Conservation (phyloP, 495 filamentous ascomycete species). For the Neurospora africana region DNA sequence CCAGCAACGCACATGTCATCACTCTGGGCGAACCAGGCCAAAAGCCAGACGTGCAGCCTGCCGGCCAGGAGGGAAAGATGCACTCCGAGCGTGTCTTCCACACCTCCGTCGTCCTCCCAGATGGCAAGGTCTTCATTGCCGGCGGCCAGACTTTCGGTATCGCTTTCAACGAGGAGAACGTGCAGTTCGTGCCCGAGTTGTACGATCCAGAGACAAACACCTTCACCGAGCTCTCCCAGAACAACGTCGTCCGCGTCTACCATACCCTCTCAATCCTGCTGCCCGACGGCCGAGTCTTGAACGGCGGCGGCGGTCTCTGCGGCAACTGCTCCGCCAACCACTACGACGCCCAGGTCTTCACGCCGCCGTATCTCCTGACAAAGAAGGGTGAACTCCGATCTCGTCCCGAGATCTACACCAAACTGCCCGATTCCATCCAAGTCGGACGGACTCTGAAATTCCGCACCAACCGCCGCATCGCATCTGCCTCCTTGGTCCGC, state of each 20-base stretch:
- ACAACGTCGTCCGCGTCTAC: constrained; percentile 42
- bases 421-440: neutral
- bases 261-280: constrained; percentile 46
- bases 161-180: constrained; percentile 41
- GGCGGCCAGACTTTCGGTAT: constrained; percentile 40
- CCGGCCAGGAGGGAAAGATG: neutral
- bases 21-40: neutral
- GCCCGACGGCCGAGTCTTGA: constrained; percentile 44
- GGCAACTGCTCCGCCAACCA: constrained; percentile 42
- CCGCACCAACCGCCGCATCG: neutral
- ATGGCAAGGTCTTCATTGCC: constrained; percentile 44
- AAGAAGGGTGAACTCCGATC: neutral
- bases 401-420: neutral
- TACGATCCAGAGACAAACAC: constrained; percentile 33
- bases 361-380: constrained; percentile 44
- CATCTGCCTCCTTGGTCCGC: neutral
- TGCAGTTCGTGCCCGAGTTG: constrained; percentile 37
- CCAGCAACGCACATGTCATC: neutral
- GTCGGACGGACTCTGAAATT: neutral
- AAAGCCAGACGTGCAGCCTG: neutral
- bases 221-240: constrained; percentile 31
- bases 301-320: constrained; percentile 48
- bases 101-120: constrained; percentile 45
- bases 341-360: constrained; percentile 47
- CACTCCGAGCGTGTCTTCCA: neutral